A percentile compares a stretch with the other conserved stretches of the same genome.
Evolutionary conservation across 371 early-diverging fungal genomes (phyloP).

Genomic region (Mucor sp.): DNA sequence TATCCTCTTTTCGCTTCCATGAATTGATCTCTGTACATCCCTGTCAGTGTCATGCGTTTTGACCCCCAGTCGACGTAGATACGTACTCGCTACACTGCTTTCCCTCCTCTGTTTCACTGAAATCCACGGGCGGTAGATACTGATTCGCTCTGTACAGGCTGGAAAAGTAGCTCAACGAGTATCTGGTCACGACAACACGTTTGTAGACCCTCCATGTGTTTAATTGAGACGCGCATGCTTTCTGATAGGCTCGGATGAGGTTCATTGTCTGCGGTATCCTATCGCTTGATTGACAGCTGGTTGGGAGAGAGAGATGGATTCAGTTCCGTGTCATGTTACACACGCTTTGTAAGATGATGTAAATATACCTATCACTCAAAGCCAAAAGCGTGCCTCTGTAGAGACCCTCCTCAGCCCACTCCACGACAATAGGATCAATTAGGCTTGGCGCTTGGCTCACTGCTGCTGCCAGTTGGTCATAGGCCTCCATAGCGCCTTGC

Average conservation of each 20-base stretch:
- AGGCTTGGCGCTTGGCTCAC: constrained; percentile 36
- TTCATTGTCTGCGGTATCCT: constrained; percentile 25
- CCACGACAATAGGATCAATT: constrained; percentile 48
- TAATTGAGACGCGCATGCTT: constrained; percentile 40
- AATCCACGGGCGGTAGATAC: constrained; percentile 30
- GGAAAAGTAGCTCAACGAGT: constrained; percentile 32
- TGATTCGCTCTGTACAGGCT: constrained; percentile 21
- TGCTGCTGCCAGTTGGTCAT: constrained; percentile 41
- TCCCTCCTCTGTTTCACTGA: constrained; percentile 10
- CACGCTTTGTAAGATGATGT: background rate
- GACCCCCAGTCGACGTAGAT: too few relatives aligned
- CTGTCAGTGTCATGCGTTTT: too few relatives aligned
- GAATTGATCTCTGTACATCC: constrained; percentile 1
- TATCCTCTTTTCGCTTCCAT: constrained; percentile 3
- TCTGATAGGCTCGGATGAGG: constrained; percentile 55
- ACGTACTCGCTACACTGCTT: constrained; percentile 16
- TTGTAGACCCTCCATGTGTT: constrained; percentile 44
- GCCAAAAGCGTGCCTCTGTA: constrained; percentile 64
- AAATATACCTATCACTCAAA: constrained; percentile 54
- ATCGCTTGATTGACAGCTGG: background rate
- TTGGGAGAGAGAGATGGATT: background rate
- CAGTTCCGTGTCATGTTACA: constrained; percentile 3
- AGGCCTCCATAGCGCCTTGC: constrained; percentile 44
- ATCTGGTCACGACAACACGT: constrained; percentile 43
- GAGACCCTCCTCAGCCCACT: constrained; percentile 73